These are phyloP conservation scores for Leonotis leonurus DNA, from an alignment of 257 asterid species.

Conservation along the genomic window DNA sequence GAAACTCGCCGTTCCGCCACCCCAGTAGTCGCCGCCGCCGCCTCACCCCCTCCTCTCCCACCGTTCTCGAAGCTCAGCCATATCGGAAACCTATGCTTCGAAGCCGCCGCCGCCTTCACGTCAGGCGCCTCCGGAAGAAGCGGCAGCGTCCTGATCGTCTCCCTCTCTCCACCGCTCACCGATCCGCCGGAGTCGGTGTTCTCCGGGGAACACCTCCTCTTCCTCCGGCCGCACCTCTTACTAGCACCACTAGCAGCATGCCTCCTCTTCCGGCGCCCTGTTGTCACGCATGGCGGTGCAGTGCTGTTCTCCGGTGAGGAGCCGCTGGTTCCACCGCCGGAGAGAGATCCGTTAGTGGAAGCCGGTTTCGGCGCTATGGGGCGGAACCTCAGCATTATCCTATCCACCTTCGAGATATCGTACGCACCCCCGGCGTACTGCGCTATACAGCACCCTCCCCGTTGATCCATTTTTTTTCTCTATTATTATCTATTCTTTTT, in stretches of 20 bases:
- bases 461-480: no score
- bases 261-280: slow-evolving; percentile 39
- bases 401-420: slow-evolving; percentile 41
- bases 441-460: slow-evolving; percentile 72
- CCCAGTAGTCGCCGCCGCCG: slow-evolving; percentile 1
- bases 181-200: slow-evolving; percentile 29
- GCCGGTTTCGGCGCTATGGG: slow-evolving; percentile 85
- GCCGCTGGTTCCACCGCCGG: slow-evolving; percentile 13
- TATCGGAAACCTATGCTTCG: slow-evolving; percentile 18
- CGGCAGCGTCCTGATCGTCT: slow-evolving; percentile 31
- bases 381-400: slow-evolving; percentile 60
- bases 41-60: background rate
- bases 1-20: no score
- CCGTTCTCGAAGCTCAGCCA: slow-evolving; percentile 44
- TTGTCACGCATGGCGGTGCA: background rate
- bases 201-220: slow-evolving; percentile 27
- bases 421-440: slow-evolving; percentile 44
- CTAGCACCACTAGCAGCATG: slow-evolving; percentile 16
- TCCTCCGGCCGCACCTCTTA: slow-evolving; percentile 18
- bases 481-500: no score
- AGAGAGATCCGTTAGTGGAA: slow-evolving; percentile 15
- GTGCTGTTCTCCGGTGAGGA: slow-evolving; percentile 21
- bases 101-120: background rate
- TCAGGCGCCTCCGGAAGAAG: slow-evolving; percentile 33
- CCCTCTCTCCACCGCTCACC: slow-evolving; percentile 20